Percentiles rank a stretch among this genome's conserved stretches.
These are phyloP conservation scores for Tylopilus vinaceipallidus DNA, from an alignment of 768 basidiomycete species.

Conservation along the genomic window DNA sequence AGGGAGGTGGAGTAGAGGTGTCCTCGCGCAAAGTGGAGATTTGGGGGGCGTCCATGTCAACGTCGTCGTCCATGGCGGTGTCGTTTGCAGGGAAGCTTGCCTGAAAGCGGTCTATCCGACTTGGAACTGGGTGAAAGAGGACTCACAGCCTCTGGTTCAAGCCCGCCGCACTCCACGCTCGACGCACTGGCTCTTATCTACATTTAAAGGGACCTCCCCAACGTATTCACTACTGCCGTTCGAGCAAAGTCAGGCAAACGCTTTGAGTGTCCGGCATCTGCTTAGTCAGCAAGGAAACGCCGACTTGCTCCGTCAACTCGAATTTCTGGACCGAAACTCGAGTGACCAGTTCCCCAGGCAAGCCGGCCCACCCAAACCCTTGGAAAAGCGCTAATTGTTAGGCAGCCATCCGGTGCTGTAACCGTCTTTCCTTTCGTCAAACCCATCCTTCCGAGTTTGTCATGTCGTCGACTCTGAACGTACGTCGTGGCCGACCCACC, in stretches of 20 bases:
- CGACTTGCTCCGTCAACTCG: slow-evolving; percentile 28
- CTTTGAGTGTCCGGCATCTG: background rate
- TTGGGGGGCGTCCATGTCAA: slow-evolving; percentile 78
- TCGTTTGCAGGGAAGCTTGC: background rate
- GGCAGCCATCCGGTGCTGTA: slow-evolving; percentile 15
- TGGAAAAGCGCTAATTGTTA: background rate
- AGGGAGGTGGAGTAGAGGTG: slow-evolving; percentile 64
- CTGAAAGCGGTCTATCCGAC: background rate
- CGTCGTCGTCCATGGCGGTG: slow-evolving; percentile 38
- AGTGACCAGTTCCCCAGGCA: slow-evolving; percentile 14
- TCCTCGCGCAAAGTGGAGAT: slow-evolving; percentile 79
- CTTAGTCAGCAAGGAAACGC: slow-evolving; percentile 32
- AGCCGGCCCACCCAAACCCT: background rate
- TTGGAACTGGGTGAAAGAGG: background rate
- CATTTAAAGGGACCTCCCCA: too few species aligned
- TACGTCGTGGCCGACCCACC: slow-evolving; percentile 37
- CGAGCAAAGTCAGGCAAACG: too few species aligned
- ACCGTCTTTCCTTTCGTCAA: slow-evolving; percentile 12
- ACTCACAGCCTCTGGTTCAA: slow-evolving; percentile 2
- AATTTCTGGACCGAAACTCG: slow-evolving; percentile 12
- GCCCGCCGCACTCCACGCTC: background rate
- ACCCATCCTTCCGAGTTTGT: slow-evolving; percentile 11
- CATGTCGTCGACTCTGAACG: slow-evolving; percentile 80
- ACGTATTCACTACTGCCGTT: background rate
- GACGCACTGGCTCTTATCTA: too few species aligned